Percentiles rank a stretch among this genome's conserved stretches.
Evolutionary conservation across 2,329 filamentous ascomycete genomes (phyloP).

Genomic region (Blumeria hordei): DNA sequence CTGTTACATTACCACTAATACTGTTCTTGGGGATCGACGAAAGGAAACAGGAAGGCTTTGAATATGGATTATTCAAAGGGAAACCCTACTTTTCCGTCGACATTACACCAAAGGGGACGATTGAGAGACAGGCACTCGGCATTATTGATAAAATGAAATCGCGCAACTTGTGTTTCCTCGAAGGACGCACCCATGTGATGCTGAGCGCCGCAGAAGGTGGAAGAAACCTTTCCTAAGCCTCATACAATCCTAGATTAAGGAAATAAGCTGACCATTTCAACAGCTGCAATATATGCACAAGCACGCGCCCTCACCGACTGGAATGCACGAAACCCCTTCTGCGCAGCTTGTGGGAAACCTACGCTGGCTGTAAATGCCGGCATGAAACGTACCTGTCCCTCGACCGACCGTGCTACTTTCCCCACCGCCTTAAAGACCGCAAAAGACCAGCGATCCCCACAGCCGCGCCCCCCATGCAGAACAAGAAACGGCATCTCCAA

Average conservation of each 20-base stretch:
- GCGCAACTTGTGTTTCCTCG: slow-evolving; percentile 38
- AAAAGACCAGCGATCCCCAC: slow-evolving; percentile 17
- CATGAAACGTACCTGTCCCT: slow-evolving; percentile 58
- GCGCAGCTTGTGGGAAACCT: slow-evolving; percentile 62
- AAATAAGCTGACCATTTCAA: slow-evolving; percentile 23
- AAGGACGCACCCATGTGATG: slow-evolving; percentile 31
- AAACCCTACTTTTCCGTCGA: slow-evolving; percentile 77
- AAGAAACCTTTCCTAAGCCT: slow-evolving; percentile 2
- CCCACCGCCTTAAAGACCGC: slow-evolving; percentile 18
- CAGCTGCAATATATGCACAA: slow-evolving; percentile 77
- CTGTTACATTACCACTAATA: slow-evolving; percentile 39
- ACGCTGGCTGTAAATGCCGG: slow-evolving; percentile 61
- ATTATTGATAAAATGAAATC: slow-evolving; percentile 35
- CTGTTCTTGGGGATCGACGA: slow-evolving; percentile 76
- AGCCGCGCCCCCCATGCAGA: slow-evolving; percentile 43
- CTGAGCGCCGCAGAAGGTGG: slow-evolving; percentile 24
- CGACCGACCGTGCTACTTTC: slow-evolving; percentile 30
- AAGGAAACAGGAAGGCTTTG: slow-evolving; percentile 23
- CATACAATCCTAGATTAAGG: neutral
- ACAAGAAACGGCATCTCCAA: slow-evolving; percentile 76
- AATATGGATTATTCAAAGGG: slow-evolving; percentile 44
- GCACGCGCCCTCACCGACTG: slow-evolving; percentile 76
- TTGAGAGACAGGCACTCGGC: slow-evolving; percentile 35
- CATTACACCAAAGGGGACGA: slow-evolving; percentile 45
- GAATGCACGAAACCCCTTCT: slow-evolving; percentile 84